phyloP scores from a whole-genome alignment of 2,329 filamentous ascomycete species.

The Herpotrichia juniperi region DNA sequence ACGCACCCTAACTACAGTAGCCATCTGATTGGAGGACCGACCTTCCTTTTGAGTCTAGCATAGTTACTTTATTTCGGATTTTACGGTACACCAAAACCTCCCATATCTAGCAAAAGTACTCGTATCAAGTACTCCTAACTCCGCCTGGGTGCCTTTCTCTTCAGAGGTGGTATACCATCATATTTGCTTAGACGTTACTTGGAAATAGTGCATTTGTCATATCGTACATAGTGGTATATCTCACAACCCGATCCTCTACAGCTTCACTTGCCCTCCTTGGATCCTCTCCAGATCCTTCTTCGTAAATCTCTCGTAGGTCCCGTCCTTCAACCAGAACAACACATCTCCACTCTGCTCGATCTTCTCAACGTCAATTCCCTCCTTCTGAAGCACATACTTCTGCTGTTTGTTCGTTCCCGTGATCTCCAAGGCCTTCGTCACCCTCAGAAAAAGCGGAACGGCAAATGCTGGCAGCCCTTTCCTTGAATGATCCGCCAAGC shows the following conservation, averaged over 20 bases:
- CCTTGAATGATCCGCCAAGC: constrained; percentile 44
- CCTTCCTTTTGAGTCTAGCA: too few relatives aligned
- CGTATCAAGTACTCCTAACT: too few relatives aligned
- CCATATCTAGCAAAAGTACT: too few relatives aligned
- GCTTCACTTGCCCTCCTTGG: constrained; percentile 32
- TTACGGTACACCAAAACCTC: too few relatives aligned
- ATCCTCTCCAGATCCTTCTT: constrained; percentile 31
- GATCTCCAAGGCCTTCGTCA: constrained; percentile 47
- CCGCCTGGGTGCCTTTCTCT: too few relatives aligned
- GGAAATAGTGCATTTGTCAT: background rate
- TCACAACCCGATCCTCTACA: constrained; percentile 20
- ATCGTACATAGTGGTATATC: background rate
- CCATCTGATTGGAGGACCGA: too few relatives aligned
- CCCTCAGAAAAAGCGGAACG: constrained; percentile 51
- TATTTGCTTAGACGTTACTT: too few relatives aligned
- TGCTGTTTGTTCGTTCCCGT: constrained; percentile 57
- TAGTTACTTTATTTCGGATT: too few relatives aligned
- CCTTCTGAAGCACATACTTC: constrained; percentile 48
- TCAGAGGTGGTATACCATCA: too few relatives aligned
- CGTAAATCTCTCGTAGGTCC: constrained; percentile 35
- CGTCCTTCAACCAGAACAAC: constrained; percentile 49
- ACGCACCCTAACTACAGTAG: too few relatives aligned
- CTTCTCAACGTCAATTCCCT: constrained; percentile 49
- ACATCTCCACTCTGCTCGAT: constrained; percentile 45
- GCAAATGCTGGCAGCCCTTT: constrained; percentile 50